phyloP scores from a whole-genome alignment of 306 rosid species.

The Rosa rugosa region DNA sequence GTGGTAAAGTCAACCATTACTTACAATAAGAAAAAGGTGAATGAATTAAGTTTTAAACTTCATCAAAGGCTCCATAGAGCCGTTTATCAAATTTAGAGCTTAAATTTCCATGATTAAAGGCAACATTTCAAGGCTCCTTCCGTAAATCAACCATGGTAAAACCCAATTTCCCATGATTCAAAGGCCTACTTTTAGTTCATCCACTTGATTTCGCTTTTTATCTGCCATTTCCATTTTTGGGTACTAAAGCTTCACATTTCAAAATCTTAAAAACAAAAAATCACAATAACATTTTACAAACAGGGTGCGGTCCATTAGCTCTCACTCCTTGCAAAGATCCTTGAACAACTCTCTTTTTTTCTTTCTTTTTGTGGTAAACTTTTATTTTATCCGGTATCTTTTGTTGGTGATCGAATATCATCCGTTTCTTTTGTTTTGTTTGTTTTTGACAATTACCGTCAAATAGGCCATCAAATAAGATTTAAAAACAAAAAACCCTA shows the following conservation, averaged over 20 bases:
- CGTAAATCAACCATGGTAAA: conserved; percentile 12
- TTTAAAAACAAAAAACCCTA: too few relatives aligned
- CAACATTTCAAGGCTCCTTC: conserved; percentile 34
- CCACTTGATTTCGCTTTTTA: conserved; percentile 22
- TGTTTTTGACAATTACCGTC: not conserved
- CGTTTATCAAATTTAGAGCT: conserved; percentile 21
- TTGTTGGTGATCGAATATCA: not conserved
- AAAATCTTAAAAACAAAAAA: conserved; percentile 24
- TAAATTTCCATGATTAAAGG: not conserved
- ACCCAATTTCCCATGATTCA: conserved; percentile 28
- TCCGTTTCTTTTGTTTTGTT: not conserved
- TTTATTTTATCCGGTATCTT: not conserved
- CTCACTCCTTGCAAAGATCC: too few relatives aligned
- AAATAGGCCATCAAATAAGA: not conserved
- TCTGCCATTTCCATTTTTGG: conserved; percentile 31
- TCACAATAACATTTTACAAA: not conserved
- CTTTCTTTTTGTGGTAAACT: not conserved
- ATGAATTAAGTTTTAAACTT: not conserved
- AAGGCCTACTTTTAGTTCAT: conserved; percentile 20
- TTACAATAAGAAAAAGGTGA: not conserved
- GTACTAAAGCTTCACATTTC: conserved; percentile 21
- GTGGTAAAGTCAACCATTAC: not conserved
- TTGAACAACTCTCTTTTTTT: not conserved
- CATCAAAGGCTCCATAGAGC: conserved; percentile 3
- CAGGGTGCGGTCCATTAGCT: not conserved